These are phyloP conservation scores for Somion occarium DNA, from an alignment of 1,284 basidiomycete species.

Conservation along the genomic window DNA sequence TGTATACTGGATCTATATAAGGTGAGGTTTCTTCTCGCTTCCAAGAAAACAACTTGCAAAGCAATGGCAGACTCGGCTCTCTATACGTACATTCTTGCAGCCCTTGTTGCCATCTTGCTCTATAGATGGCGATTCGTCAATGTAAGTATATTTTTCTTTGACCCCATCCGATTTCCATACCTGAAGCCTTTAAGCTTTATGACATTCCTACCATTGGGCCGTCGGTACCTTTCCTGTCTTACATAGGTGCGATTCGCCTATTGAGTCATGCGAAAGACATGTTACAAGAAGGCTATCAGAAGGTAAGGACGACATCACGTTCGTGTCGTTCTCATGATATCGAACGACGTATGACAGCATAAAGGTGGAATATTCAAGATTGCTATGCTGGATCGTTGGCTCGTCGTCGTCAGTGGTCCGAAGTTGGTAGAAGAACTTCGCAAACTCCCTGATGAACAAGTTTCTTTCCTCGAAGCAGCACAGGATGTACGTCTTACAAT, in stretches of 20 bases:
- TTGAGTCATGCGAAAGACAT: constrained; percentile 27
- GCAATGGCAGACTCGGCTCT: background rate
- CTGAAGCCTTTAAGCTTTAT: constrained; percentile 5
- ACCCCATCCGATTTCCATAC: background rate
- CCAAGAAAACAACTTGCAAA: too few species aligned
- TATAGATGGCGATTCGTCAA: background rate
- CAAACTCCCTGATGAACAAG: constrained; percentile 25
- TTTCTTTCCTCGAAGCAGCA: constrained; percentile 23
- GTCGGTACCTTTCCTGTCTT: constrained; percentile 32
- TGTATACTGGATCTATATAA: too few species aligned
- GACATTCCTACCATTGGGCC: constrained; percentile 34
- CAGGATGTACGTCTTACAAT: constrained; percentile 28
- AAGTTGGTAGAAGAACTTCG: constrained; percentile 25
- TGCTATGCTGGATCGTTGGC: constrained; percentile 29
- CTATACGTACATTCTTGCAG: background rate
- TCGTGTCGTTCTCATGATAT: background rate
- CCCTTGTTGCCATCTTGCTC: background rate
- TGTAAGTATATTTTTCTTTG: background rate
- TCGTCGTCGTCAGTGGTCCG: constrained; percentile 23
- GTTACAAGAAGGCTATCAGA: constrained; percentile 34
- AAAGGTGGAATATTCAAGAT: constrained; percentile 25
- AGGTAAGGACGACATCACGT: constrained; percentile 17
- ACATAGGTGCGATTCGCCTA: constrained; percentile 25
- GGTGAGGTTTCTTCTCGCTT: too few species aligned
- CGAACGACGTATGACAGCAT: background rate